A percentile compares a stretch with the other conserved stretches of the same genome.
Evolutionary conservation across 495 filamentous ascomycete genomes (phyloP).

Genomic region (Aspergillus nidulans): DNA sequence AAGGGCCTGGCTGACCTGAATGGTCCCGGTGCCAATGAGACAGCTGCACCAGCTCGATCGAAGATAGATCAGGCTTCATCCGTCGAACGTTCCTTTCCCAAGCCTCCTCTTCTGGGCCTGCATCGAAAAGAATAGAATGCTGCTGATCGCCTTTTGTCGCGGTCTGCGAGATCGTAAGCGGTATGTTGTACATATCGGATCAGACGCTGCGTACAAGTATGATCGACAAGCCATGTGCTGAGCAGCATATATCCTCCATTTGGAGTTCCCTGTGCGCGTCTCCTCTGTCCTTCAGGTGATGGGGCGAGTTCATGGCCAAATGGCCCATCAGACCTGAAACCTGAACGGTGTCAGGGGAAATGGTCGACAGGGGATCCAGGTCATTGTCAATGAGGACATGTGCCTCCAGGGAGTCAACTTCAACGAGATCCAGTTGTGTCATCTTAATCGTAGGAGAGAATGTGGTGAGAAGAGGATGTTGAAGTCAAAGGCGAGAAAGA

Average conservation of each 20-base stretch:
- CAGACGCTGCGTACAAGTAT: conserved; percentile 39
- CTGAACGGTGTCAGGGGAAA: conserved; percentile 45
- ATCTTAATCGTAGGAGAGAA: neutral
- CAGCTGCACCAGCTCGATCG: conserved; percentile 71
- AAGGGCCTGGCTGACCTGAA: conserved; percentile 33
- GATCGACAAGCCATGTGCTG: conserved; percentile 56
- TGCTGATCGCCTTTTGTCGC: conserved; percentile 47
- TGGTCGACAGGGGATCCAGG: conserved; percentile 51
- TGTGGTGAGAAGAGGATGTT: neutral
- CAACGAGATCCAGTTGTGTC: conserved; percentile 26
- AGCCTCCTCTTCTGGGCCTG: conserved; percentile 52
- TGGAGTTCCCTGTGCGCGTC: conserved; percentile 42
- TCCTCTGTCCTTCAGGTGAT: conserved; percentile 34
- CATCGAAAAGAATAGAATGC: conserved; percentile 57
- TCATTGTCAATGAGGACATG: conserved; percentile 54
- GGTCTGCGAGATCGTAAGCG: conserved; percentile 32
- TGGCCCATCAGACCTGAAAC: conserved; percentile 38
- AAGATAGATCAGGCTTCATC: conserved; percentile 49
- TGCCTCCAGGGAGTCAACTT: conserved; percentile 47
- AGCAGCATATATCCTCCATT: conserved; percentile 57
- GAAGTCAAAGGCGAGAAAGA: neutral
- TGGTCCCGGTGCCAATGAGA: conserved; percentile 68
- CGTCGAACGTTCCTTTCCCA: conserved; percentile 54
- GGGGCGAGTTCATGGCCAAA: conserved; percentile 29
- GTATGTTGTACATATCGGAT: neutral